Evolutionary conservation across 1,139 yeast species (phyloP), one percentile per base, ranked within the genome.

Genomic region (Magnusiomyces paraingens): DNA sequence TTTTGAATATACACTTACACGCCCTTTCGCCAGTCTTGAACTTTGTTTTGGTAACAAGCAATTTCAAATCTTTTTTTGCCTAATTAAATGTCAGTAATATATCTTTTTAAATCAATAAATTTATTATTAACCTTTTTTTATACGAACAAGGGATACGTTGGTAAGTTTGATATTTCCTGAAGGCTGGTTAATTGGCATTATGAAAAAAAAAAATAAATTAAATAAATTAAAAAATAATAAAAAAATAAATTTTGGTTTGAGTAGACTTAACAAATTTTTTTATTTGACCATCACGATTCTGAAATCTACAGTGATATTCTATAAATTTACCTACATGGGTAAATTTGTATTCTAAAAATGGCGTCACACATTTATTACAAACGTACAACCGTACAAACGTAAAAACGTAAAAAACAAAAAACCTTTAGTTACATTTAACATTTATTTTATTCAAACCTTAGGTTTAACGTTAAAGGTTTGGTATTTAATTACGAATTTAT

Each of bases 1-100:
- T 11, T n/a, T 12, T 5, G 26, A 39, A 45, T 12, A 17, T 11
- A 14, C 6, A 66, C 75, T 56, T 64, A 77, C 72, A 83, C 84
- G 67, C 85, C 90, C 67, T 80, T 80, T 63, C 97, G 77, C 84
- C 93, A 93, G 70, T 93, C 99, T 66, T 91, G 98, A 12, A 93
- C 97, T 66, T 94, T 93, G 66, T 93, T 93, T 66, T 89, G 97
- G 69, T 93, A 93, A 67, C 99, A 93, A 0, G 98, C 99, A 49
- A 94, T 80, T 70, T 93, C 99, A 65, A 90, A 93, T 59, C 97
- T 74, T 70, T 88, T 87, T 66, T 88, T 88, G 36, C 73, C 64
- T 62, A 12, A 6, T 2, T 2, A 18, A 49, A 14, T n/a, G 2
- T 20, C 32, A 22, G 42, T 29, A 3, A 40, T 26, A 45, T 43